Evolutionary conservation across 2,329 filamentous ascomycete species (phyloP).

Genomic region (Trichoderma breve): DNA sequence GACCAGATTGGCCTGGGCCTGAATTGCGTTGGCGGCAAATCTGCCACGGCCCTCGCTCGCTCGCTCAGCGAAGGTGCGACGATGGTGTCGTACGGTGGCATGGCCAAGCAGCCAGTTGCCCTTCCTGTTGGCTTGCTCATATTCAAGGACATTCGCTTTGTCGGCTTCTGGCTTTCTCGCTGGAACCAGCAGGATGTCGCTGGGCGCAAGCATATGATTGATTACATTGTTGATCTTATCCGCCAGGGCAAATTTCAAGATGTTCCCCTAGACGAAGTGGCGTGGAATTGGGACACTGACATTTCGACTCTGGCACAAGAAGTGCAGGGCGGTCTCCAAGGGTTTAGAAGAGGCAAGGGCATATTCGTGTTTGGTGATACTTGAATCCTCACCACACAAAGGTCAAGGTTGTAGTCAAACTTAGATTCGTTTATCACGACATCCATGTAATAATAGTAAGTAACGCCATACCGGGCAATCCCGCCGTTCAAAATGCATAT

Average conservation of each 20-base stretch:
- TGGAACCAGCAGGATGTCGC: slow-evolving; percentile 77
- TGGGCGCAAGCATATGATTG: slow-evolving; percentile 76
- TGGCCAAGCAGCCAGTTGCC: slow-evolving; percentile 82
- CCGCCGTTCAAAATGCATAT: neutral
- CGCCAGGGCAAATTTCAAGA: slow-evolving; percentile 76
- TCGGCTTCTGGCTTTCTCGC: slow-evolving; percentile 91
- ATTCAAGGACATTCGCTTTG: slow-evolving; percentile 85
- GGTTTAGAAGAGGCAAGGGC: slow-evolving; percentile 84
- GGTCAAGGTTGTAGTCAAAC: neutral
- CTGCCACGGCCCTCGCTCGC: slow-evolving; percentile 75
- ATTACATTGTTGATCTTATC: slow-evolving; percentile 76
- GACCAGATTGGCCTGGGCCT: slow-evolving; percentile 74
- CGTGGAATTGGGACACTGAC: slow-evolving; percentile 80
- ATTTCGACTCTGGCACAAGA: slow-evolving; percentile 66
- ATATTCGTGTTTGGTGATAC: slow-evolving; percentile 77
- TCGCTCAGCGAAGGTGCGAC: slow-evolving; percentile 65
- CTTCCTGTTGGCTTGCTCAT: slow-evolving; percentile 84
- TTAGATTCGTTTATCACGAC: neutral
- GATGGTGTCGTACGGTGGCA: slow-evolving; percentile 92
- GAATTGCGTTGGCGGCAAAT: slow-evolving; percentile 92
- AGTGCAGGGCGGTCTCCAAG: slow-evolving; percentile 78
- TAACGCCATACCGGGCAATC: neutral
- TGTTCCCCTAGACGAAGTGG: slow-evolving; percentile 75
- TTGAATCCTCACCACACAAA: slow-evolving; percentile 28
- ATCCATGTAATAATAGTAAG: neutral